Percentiles rank a stretch among this genome's conserved stretches.
These are phyloP conservation scores for Blakeslea trispora DNA, from an alignment of 371 early-diverging fungal genomes.

Conservation along the genomic window DNA sequence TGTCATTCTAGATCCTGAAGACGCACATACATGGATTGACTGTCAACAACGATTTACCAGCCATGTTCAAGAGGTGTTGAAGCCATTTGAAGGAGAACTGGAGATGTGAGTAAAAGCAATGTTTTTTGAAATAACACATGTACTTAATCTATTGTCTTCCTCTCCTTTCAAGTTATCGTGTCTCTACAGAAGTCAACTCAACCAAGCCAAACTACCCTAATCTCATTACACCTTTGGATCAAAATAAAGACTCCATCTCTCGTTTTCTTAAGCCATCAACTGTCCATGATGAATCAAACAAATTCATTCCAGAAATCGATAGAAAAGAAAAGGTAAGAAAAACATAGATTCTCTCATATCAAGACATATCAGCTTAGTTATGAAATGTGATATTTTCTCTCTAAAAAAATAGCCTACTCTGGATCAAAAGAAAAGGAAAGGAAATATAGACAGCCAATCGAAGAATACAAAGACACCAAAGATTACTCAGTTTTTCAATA, in stretches of 20 bases:
- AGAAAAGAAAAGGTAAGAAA: slow-evolving; percentile 1
- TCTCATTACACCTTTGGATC: slow-evolving; percentile 44
- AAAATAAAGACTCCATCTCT: slow-evolving; percentile 35
- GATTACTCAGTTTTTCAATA: not conserved
- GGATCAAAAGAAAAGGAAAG: not conserved
- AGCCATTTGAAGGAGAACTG: slow-evolving; percentile 56
- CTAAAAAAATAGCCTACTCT: not conserved
- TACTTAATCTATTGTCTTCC: too few relatives aligned
- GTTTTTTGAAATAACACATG: too few relatives aligned
- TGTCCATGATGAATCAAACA: not conserved
- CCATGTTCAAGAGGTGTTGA: slow-evolving; percentile 43
- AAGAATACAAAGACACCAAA: not conserved
- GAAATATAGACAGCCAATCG: not conserved
- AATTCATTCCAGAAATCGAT: not conserved
- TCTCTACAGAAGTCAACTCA: slow-evolving; percentile 45
- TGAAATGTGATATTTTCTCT: not conserved
- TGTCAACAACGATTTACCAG: slow-evolving; percentile 40
- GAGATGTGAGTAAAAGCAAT: slow-evolving; percentile 32
- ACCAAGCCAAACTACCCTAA: slow-evolving; percentile 42
- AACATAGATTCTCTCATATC: not conserved
- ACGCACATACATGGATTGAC: slow-evolving; percentile 63
- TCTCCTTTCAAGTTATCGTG: slow-evolving; percentile 40
- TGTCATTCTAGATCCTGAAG: slow-evolving; percentile 59
- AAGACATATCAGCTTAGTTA: not conserved
- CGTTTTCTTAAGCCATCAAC: slow-evolving; percentile 24